Base-by-base conservation (phyloP, 2,329 filamentous ascomycete genomes). In the Pleurostoma richardsiae region DNA sequence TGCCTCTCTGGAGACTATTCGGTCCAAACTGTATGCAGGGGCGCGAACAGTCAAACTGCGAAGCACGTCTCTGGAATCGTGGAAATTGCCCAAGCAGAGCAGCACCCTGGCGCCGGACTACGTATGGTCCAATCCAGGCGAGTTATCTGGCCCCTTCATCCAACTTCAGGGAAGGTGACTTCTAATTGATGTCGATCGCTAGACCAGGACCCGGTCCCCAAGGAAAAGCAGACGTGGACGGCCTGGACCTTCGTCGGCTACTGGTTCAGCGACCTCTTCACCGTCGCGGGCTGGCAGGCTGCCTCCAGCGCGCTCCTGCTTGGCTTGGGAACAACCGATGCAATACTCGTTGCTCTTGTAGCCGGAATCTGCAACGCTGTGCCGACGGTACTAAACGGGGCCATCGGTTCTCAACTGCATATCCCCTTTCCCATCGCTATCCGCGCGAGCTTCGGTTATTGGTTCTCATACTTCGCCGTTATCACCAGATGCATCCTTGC, bases 351-450 rank as follows among this genome's bases (percentile, higher is more conserved):
- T 27, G 41, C 29, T 5, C n/a, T 80, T 41, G 76, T 80, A 5
- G 80, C 82, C 40, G 69, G 73, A 4, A 65, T 72, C 10, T 80
- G 78, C 50, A 77, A 76, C 29, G 73, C 74, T 11, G 72, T 77
- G 38, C 63, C 63, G 10, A 65, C 63, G 55, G 63, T 63, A 3
- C 52, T 36, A n/a, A 66, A 67, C 43, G 63, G 64, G 29, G 62
- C 62, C 10, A 65, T 62, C 49, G 61, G 63, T 8, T 59, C 63
- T 3, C 57, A 61, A 41, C 53, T 64, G 19, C 66, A 69, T 46
- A 62, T 67, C 30, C 63, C 64, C 11, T 68, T 69, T 54, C 62
- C 65, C 2, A 64, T 69, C 19, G 59, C 60, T 4, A 54, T 61
- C n/a, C 61, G 66, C 7, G 56, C 65, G 19, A 63, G 61, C n/a